A percentile compares a stretch with the other conserved stretches of the same genome.
Evolutionary conservation across 108 stramenopile species (phyloP).

Genomic region (Poteriospumella lacustris): DNA sequence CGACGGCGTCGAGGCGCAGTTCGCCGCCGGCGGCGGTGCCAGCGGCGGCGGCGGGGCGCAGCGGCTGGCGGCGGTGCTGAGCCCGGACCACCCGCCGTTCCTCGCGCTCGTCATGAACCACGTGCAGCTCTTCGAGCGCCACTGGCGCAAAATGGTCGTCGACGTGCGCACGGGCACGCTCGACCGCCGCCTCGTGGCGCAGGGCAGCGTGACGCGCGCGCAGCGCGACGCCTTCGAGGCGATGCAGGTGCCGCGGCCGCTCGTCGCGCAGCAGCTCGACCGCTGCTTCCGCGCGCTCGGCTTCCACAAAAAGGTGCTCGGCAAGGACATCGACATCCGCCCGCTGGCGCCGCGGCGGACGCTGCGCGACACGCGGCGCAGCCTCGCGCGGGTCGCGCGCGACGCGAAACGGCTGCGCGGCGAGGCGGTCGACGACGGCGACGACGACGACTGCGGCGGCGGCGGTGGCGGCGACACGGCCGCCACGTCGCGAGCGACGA

Average conservation of each 20-base stretch:
- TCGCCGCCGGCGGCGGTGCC: too few species aligned
- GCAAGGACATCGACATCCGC: slow-evolving; percentile 15
- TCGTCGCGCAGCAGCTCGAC: neutral
- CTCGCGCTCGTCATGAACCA: slow-evolving; percentile 6
- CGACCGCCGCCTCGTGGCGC: neutral
- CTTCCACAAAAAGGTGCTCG: slow-evolving; percentile 26
- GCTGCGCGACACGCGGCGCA: neutral
- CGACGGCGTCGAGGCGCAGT: too few species aligned
- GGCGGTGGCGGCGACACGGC: neutral
- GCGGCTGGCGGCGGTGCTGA: too few species aligned
- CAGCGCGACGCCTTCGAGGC: neutral
- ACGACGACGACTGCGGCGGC: neutral
- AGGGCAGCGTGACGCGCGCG: neutral
- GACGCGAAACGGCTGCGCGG: neutral
- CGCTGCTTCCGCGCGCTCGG: neutral
- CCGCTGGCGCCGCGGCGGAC: neutral
- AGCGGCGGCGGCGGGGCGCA: too few species aligned
- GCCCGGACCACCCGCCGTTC: neutral
- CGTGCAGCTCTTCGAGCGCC: slow-evolving; percentile 19
- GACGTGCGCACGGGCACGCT: slow-evolving; percentile 9
- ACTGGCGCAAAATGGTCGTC: slow-evolving; percentile 23
- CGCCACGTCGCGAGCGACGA: neutral
- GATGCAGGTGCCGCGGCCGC: slow-evolving; percentile 1
- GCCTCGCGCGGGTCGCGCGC: neutral
- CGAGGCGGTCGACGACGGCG: neutral